Evolutionary conservation across 2,329 filamentous ascomycete genomes (phyloP).

Genomic region (Clonostachys rhizophaga): DNA sequence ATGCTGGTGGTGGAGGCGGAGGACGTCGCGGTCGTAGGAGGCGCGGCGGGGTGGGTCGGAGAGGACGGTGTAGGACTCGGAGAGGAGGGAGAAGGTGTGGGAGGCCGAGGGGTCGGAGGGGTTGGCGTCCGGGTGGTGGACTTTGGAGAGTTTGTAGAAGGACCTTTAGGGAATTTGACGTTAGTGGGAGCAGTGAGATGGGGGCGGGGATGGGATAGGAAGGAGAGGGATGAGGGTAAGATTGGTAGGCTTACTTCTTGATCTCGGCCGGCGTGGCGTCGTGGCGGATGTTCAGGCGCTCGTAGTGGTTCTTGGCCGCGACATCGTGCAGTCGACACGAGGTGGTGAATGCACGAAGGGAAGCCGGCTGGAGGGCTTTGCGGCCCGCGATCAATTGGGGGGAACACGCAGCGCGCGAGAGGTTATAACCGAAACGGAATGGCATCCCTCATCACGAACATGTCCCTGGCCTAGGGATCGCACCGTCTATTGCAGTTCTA

Average conservation of each 20-base stretch:
- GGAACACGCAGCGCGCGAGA: constrained; percentile 6
- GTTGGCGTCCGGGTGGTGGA: constrained; percentile 90
- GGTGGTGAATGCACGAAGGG: constrained; percentile 7
- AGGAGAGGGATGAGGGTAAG: constrained; percentile 3
- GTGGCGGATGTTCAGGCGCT: constrained; percentile 67
- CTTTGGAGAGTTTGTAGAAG: constrained; percentile 90
- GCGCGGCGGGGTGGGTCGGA: constrained; percentile 69
- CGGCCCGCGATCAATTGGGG: constrained; percentile 7
- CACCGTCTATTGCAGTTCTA: too few relatives aligned
- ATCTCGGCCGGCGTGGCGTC: constrained; percentile 72
- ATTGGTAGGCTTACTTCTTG: constrained; percentile 59
- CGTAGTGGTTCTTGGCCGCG: constrained; percentile 66
- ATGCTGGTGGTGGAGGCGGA: constrained; percentile 30
- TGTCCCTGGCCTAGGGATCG: too few relatives aligned
- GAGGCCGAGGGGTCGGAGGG: constrained; percentile 67
- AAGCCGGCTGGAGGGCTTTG: neutral
- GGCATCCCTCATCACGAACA: constrained; percentile 58
- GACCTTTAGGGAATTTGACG: constrained; percentile 32
- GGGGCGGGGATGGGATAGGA: neutral
- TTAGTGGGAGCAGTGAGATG: neutral
- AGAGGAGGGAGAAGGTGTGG: constrained; percentile 75
- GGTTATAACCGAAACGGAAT: constrained; percentile 30
- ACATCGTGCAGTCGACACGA: constrained; percentile 1
- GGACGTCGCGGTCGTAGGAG: constrained; percentile 72
- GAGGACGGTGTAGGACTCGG: constrained; percentile 77